A percentile compares a stretch with the other conserved stretches of the same genome.
phyloP scores from a whole-genome alignment of 2,329 filamentous ascomycete species.

The Xylaria digitata region DNA sequence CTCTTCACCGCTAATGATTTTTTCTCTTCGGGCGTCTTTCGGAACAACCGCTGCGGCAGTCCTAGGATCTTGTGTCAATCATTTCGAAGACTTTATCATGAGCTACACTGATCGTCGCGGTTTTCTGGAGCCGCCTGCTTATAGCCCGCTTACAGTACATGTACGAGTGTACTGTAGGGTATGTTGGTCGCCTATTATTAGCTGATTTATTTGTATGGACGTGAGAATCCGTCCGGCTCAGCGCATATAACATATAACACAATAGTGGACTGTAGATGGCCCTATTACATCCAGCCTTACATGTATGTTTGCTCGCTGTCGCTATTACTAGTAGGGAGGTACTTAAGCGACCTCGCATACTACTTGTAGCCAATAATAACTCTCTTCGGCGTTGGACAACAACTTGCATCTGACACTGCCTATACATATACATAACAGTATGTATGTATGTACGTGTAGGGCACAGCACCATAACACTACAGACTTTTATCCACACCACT shows the following conservation, averaged over 20 bases:
- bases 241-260: conserved; percentile 6
- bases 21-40: not conserved
- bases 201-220: not conserved
- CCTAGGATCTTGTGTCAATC: conserved; percentile 3
- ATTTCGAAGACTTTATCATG: conserved; percentile 1
- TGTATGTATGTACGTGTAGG: too few relatives aligned
- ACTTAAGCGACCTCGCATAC: not conserved
- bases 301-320: not conserved
- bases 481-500: not conserved
- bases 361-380: not conserved
- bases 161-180: not conserved
- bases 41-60: not conserved
- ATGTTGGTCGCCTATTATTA: not conserved
- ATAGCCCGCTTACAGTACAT: too few relatives aligned
- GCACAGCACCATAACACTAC: too few relatives aligned
- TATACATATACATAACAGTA: too few relatives aligned
- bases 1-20: not conserved
- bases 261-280: not conserved
- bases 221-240: not conserved
- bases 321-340: too few relatives aligned
- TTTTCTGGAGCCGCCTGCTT: not conserved
- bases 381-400: too few relatives aligned
- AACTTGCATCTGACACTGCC: too few relatives aligned
- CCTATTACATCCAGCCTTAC: not conserved
- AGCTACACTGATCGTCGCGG: conserved; percentile 7